Evolutionary conservation across 192 early-diverging fungal genomes (phyloP), one percentile per base, ranked within the genome.

Genomic region (Coemansia sp.): DNA sequence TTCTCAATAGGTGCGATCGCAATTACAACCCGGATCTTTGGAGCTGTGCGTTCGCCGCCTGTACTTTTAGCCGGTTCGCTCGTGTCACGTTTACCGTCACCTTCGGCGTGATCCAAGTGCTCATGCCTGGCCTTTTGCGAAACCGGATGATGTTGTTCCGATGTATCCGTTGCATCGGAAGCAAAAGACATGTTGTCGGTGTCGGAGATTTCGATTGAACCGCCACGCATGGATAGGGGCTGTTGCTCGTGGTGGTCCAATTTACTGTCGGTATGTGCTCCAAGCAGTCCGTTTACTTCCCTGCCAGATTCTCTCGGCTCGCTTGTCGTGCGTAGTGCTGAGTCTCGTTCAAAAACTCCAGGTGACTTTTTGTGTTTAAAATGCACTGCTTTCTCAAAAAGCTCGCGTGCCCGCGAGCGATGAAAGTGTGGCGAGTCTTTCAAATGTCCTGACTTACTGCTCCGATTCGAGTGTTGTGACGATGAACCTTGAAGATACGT

Each of bases 1-100:
- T 63, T 34, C 5, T 42, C 61, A 42, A 81, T 49, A 0, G 79
- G 79, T 5, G 73, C 66, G 8, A 81, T 53, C 0, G 66, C 70
- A 54, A 81, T 75, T 14, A 81, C 19, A 14, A 80, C 43, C 5
- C 77, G 67, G 5, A 74, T 60, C 17, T 45, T 46, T 1, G 53
- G 41, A 2, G 43, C 64, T 33, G 61, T 9, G 19, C 15, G 3
- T 35, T 36, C 23, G 23, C 15, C 19, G 23, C 9, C 10, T 4
- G 49, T 4, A 8, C 22, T 25, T 52, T 52, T 52, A 20, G 23
- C 22, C 11, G 15, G 0, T 3, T 9, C 9, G 20, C 6, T 9
- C 7, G 22, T 52, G 23, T 52, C 34, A 14, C 3, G 14, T 13
- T 36, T 57, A 17, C 29, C 11, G 17, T 57, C 55, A 36, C 4